Percentiles rank a stretch among this genome's conserved stretches.
phyloP scores from a whole-genome alignment of 768 basidiomycete genomes.

The Lyophyllum semitale region DNA sequence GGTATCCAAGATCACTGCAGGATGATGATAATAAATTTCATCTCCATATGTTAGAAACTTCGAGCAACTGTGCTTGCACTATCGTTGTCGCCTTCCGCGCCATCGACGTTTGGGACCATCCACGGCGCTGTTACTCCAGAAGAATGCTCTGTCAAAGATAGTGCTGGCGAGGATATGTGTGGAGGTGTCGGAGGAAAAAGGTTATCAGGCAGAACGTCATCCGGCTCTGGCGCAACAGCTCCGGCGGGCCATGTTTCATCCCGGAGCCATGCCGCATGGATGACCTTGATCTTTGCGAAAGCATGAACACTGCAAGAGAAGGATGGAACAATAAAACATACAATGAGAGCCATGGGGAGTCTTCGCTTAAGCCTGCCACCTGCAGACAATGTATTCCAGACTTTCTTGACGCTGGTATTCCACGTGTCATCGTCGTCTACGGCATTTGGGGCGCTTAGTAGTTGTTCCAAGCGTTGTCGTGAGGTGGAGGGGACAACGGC shows the following conservation, averaged over 20 bases:
- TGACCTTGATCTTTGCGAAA: slow-evolving; percentile 61
- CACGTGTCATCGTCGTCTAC: slow-evolving; percentile 54
- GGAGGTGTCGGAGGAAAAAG: slow-evolving; percentile 13
- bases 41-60: neutral
- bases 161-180: slow-evolving; percentile 14
- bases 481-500: slow-evolving; percentile 32
- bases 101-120: slow-evolving; percentile 20
- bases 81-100: slow-evolving; percentile 1
- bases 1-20: neutral
- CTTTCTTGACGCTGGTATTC: slow-evolving; percentile 55
- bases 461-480: slow-evolving; percentile 49
- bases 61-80: neutral
- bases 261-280: slow-evolving; percentile 74
- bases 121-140: slow-evolving; percentile 28
- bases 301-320: slow-evolving; percentile 16
- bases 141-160: slow-evolving; percentile 13
- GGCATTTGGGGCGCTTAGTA: slow-evolving; percentile 49
- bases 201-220: slow-evolving; percentile 43
- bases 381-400: slow-evolving; percentile 63
- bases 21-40: slow-evolving; percentile 6
- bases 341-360: slow-evolving; percentile 66
- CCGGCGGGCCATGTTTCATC: slow-evolving; percentile 78
- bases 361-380: slow-evolving; percentile 60
- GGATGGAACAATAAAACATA: slow-evolving; percentile 36
- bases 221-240: slow-evolving; percentile 60